A percentile compares a stretch with the other conserved stretches of the same genome.
Conservation (phyloP, 495 filamentous ascomycete species). For the Immersiella caudata region DNA sequence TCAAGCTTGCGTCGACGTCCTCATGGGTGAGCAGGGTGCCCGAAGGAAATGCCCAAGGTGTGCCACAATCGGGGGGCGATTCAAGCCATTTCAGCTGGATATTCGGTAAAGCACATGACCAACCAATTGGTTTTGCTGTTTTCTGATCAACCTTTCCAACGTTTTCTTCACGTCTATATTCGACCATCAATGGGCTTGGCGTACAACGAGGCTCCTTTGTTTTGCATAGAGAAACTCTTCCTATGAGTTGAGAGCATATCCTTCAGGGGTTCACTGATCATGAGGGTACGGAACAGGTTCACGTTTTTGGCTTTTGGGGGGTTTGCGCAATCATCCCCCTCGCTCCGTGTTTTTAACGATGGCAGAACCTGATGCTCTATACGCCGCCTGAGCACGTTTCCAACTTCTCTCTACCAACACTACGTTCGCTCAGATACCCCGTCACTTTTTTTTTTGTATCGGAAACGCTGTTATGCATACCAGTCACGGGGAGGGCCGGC, state of each 20-base stretch:
- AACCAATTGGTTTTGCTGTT: constrained; percentile 11
- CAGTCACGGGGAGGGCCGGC: constrained; percentile 13
- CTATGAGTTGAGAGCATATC: constrained; percentile 2
- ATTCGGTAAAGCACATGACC: constrained; percentile 49
- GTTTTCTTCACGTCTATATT: constrained; percentile 2
- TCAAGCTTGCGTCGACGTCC: constrained; percentile 77
- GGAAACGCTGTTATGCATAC: constrained; percentile 4
- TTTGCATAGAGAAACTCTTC: constrained; percentile 15
- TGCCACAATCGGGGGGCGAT: constrained; percentile 66
- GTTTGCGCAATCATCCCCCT: background rate
- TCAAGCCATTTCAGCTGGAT: constrained; percentile 69
- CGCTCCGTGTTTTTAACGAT: background rate
- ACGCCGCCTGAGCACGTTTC: constrained; percentile 10
- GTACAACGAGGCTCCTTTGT: constrained; percentile 10
- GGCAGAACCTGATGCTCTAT: constrained; percentile 15
- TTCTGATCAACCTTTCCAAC: background rate
- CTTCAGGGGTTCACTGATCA: constrained; percentile 10
- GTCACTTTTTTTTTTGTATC: background rate
- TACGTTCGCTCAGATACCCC: constrained; percentile 31
- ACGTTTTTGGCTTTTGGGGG: constrained; percentile 10
- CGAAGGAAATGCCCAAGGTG: constrained; percentile 67
- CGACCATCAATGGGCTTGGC: constrained; percentile 8
- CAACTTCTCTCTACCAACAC: constrained; percentile 15
- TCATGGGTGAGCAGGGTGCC: constrained; percentile 65
- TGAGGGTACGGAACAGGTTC: constrained; percentile 16